Evolutionary conservation across 768 basidiomycete species (phyloP).

Genomic region (Filobasidium wieringae): DNA sequence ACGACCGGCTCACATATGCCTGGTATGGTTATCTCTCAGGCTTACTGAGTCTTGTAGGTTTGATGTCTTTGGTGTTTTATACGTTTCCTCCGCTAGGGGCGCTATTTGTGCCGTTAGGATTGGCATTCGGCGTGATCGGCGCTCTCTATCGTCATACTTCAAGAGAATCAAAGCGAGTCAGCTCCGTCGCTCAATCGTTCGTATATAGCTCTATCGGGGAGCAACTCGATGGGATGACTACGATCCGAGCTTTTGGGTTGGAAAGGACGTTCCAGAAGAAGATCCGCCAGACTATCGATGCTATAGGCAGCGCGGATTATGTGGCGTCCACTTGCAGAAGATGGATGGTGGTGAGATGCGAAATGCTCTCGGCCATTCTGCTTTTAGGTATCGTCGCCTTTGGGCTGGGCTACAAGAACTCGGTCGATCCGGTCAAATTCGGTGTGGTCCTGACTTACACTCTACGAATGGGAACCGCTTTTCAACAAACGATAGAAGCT

Average conservation of each 20-base stretch:
- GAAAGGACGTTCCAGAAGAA: slow-evolving; percentile 13
- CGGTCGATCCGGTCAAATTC: slow-evolving; percentile 52
- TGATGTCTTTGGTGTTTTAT: slow-evolving; percentile 28
- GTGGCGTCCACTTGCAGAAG: slow-evolving; percentile 10
- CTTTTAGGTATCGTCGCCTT: slow-evolving; percentile 61
- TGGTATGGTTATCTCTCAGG: background rate
- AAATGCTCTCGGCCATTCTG: slow-evolving; percentile 56
- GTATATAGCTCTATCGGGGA: slow-evolving; percentile 18
- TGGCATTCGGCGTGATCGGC: slow-evolving; percentile 8
- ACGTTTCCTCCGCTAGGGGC: slow-evolving; percentile 27
- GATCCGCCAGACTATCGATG: background rate
- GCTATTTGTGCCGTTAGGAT: slow-evolving; percentile 24
- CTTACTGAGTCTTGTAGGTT: slow-evolving; percentile 23
- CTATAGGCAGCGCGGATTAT: slow-evolving; percentile 12
- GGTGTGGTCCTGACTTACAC: slow-evolving; percentile 54
- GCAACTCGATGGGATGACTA: background rate
- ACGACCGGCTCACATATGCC: slow-evolving; percentile 21
- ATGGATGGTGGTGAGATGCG: slow-evolving; percentile 55
- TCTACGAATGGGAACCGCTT: slow-evolving; percentile 21
- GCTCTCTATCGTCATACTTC: slow-evolving; percentile 15
- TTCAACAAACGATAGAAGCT: background rate
- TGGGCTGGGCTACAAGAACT: slow-evolving; percentile 51
- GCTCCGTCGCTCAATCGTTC: slow-evolving; percentile 12
- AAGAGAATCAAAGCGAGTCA: slow-evolving; percentile 19
- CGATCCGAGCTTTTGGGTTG: slow-evolving; percentile 14